Conservation (phyloP, 164 flowering plant species). For the Umbellularia californica region DNA sequence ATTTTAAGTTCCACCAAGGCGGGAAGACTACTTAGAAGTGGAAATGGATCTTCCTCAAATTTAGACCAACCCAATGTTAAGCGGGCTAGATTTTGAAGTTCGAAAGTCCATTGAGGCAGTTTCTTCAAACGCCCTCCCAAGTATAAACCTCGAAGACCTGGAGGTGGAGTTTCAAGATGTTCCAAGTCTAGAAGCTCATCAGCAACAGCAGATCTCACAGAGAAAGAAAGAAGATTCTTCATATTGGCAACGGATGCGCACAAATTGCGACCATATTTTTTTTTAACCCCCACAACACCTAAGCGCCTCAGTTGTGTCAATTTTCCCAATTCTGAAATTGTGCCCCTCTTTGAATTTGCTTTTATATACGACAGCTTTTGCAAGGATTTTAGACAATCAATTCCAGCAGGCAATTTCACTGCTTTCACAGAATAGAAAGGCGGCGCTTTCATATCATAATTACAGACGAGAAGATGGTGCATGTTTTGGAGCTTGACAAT, state of each 20-base stretch:
- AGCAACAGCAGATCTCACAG: neutral
- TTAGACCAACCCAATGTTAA: constrained; percentile 4
- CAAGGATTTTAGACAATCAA: constrained; percentile 1
- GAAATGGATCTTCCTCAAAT: constrained; percentile 4
- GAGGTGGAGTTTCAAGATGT: neutral
- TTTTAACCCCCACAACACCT: neutral
- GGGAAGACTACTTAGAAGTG: constrained; percentile 1
- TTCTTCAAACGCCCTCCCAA: constrained; percentile 1
- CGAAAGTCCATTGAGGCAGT: neutral
- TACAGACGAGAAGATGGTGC: constrained; percentile 8
- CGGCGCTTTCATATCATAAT: too few species aligned
- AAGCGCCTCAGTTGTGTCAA: constrained; percentile 10
- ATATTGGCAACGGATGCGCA: constrained; percentile 7
- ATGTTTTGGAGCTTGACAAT: constrained; percentile 8
- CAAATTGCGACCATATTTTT: constrained; percentile 3
- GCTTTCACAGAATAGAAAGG: neutral
- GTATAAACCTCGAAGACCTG: neutral
- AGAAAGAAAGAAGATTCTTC: neutral
- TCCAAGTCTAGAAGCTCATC: constrained; percentile 4
- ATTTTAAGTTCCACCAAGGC: neutral
- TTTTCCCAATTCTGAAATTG: constrained; percentile 5
- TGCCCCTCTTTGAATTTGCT: neutral
- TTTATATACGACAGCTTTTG: constrained; percentile 9
- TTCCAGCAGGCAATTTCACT: constrained; percentile 1
- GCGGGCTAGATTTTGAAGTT: neutral